phyloP scores from a whole-genome alignment of 1,284 basidiomycete species.

The Stygiomarasmius scandens region DNA sequence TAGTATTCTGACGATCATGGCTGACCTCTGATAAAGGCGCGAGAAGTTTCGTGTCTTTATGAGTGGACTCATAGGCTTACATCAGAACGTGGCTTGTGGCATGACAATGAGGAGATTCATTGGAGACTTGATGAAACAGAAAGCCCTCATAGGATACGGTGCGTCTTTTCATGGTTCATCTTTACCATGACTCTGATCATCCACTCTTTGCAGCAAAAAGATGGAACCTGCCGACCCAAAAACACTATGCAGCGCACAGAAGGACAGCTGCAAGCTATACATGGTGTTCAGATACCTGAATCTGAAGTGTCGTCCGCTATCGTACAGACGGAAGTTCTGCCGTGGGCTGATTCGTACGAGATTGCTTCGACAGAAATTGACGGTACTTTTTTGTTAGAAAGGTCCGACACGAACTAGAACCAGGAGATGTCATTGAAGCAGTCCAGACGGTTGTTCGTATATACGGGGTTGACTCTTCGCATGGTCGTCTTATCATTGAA shows the following conservation, averaged over 20 bases:
- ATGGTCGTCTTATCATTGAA: too few species aligned
- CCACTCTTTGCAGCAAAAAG: conserved; percentile 58
- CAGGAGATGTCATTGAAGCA: conserved; percentile 91
- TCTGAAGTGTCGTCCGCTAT: conserved; percentile 56
- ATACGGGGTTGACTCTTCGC: conserved; percentile 85
- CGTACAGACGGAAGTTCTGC: conserved; percentile 67
- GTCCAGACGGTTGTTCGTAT: conserved; percentile 85
- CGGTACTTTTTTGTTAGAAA: conserved; percentile 52
- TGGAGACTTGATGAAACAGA: conserved; percentile 90
- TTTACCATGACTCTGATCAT: background rate
- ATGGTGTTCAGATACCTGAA: conserved; percentile 64
- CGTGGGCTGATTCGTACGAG: conserved; percentile 82
- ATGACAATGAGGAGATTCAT: conserved; percentile 49
- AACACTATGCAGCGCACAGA: conserved; percentile 53
- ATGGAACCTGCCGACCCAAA: conserved; percentile 64
- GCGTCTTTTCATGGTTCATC: conserved; percentile 18
- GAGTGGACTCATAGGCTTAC: conserved; percentile 63
- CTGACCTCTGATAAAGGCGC: conserved; percentile 44
- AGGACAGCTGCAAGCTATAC: conserved; percentile 43
- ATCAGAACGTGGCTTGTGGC: conserved; percentile 83
- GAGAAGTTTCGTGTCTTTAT: conserved; percentile 64
- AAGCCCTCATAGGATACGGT: conserved; percentile 84
- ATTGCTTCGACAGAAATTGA: conserved; percentile 67
- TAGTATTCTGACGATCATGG: background rate
- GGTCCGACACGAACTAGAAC: conserved; percentile 83